Base-by-base conservation (phyloP, 2,329 filamentous ascomycete species). In the Monosporascus sp. region DNA sequence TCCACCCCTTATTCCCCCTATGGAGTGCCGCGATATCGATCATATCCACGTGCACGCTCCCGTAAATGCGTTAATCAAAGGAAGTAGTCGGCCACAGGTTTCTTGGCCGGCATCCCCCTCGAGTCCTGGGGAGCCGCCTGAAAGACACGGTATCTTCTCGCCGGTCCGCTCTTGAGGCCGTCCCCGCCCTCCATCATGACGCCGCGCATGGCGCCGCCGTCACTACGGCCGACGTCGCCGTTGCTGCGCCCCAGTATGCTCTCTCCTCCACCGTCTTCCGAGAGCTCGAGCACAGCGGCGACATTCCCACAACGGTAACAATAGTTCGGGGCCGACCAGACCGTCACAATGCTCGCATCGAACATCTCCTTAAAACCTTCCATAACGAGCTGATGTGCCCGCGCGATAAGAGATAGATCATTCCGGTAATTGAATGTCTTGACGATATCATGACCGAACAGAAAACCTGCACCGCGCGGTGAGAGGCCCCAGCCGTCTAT, bases 291-390 rank as follows among this genome's bases (percentile, higher is more conserved):
- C 54, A 99, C 92, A 0, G 94, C 93, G 1, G 94, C 94, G 14
- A 99, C 92, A 65, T 97, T 97, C 51, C 92, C 92, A 66, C 92
- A 97, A 58, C 90, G 85, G 74, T 97, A 97, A 74, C 92, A 97
- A 77, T 97, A 97, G 70, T 97, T 97, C 1, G 92, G 92, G 9
- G 92, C 92, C 1, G 89, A 95, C 93, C 94, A 99, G n/a, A 99
- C 94, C 0, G 94, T 99, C 43, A 97, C 94, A 59, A 99, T 97
- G 48, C 86, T 90, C 15, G 86, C 88, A 67, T 96, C 90, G 66
- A 97, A 99, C 92, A 97, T 97, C 70, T 97, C 94, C 74, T 97
- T 97, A 72, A 97, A 99, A 0, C 94, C 94, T 70, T 99, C 94
- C 94, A 97, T 99, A 59, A 99, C 94, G 22, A 99, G 84, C 71